Percentiles rank a stretch among this genome's conserved stretches.
phyloP scores from a whole-genome alignment of 75 land plant species.

The Cunninghamia lanceolata region DNA sequence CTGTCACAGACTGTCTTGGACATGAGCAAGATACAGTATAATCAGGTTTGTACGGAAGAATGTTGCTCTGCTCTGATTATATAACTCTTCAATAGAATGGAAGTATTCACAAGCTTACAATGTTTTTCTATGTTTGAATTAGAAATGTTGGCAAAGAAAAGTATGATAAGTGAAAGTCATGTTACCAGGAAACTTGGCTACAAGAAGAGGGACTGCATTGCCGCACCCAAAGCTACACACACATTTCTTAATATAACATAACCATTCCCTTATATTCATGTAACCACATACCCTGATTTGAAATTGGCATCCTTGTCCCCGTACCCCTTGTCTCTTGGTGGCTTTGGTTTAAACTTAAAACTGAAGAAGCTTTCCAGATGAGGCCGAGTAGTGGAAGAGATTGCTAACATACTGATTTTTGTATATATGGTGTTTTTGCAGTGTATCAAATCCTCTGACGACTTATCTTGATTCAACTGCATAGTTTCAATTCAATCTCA shows the following conservation, averaged over 20 bases:
- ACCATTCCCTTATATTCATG: neutral
- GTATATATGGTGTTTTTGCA: too few species aligned
- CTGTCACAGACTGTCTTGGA: slow-evolving; percentile 76
- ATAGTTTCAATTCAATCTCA: too few species aligned
- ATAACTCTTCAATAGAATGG: neutral
- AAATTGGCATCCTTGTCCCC: neutral
- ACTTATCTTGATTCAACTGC: too few species aligned
- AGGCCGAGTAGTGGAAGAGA: neutral
- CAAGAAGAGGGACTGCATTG: neutral
- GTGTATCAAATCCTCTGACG: too few species aligned
- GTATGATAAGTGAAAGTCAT: neutral
- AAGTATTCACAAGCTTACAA: neutral
- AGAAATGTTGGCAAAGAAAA: neutral
- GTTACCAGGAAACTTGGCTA: neutral
- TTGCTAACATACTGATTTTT: neutral
- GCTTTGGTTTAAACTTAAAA: neutral
- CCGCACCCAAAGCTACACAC: neutral
- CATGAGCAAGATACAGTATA: slow-evolving; percentile 73
- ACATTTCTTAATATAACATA: neutral
- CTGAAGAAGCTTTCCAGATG: neutral
- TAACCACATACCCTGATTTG: neutral
- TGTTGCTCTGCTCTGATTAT: neutral
- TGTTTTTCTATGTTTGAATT: neutral
- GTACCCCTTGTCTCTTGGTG: neutral
- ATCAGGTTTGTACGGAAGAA: slow-evolving; percentile 42